A percentile compares a stretch with the other conserved stretches of the same genome.
Evolutionary conservation across 352 stramenopile genomes (phyloP).

Genomic region (Phytophthora lateralis): DNA sequence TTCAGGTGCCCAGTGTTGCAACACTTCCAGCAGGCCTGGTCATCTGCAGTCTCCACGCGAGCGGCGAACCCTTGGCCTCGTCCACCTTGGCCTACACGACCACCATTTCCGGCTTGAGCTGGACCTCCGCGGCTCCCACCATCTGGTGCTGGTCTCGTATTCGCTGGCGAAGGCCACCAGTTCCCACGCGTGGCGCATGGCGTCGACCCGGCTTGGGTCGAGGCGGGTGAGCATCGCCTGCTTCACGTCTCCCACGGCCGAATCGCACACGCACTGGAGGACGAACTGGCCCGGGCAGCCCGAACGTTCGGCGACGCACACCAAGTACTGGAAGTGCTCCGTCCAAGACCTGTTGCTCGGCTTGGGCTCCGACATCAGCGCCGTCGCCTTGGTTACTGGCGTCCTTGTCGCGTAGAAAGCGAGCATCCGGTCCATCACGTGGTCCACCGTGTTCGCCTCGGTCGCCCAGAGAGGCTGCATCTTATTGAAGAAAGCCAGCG

Average conservation of each 20-base stretch:
- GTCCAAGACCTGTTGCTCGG: not conserved
- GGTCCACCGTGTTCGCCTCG: not conserved
- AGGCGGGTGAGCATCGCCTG: no score
- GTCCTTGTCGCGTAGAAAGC: constrained; percentile 4
- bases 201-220: not conserved
- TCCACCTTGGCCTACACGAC: not conserved
- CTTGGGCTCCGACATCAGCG: constrained; percentile 10
- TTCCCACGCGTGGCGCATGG: constrained; percentile 5
- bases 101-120: not conserved
- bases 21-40: not conserved
- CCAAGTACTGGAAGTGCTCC: constrained; percentile 18
- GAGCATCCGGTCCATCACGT: constrained; percentile 19
- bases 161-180: constrained; percentile 5
- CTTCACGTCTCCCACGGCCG: no score
- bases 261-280: no score
- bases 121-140: no score
- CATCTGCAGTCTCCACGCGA: not conserved
- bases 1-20: not conserved
- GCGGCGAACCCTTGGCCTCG: not conserved
- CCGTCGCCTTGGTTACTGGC: not conserved
- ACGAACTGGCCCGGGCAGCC: not conserved
- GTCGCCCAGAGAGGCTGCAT: no score
- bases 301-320: constrained; percentile 5
- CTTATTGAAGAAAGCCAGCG: no score
- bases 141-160: not conserved